A percentile compares a stretch with the other conserved stretches of the same genome.
Evolutionary conservation across 2,329 filamentous ascomycete species (phyloP).

Genomic region (Diplodia seriata): DNA sequence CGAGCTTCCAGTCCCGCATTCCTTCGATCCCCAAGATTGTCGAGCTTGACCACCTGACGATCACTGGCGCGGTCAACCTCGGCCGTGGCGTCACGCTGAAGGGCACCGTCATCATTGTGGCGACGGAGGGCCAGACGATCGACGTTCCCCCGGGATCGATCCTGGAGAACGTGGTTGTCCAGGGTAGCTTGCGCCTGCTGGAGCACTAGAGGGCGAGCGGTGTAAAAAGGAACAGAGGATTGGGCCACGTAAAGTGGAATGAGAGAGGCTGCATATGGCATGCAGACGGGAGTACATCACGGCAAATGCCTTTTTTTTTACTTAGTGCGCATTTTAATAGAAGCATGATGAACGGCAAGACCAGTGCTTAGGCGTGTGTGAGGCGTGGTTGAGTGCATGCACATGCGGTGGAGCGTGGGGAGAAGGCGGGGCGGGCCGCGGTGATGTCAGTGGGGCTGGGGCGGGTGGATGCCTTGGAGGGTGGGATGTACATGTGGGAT

Average conservation of each 20-base stretch:
- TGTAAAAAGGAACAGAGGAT: slow-evolving; percentile 1
- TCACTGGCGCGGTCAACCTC: slow-evolving; percentile 96
- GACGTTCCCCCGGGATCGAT: slow-evolving; percentile 96
- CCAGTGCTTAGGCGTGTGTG: background rate
- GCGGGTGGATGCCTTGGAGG: slow-evolving; percentile 13
- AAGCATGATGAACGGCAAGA: slow-evolving; percentile 20
- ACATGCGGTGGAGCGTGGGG: slow-evolving; percentile 7
- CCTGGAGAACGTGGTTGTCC: slow-evolving; percentile 97
- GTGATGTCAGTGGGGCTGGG: slow-evolving; percentile 28
- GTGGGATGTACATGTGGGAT: slow-evolving; percentile 11
- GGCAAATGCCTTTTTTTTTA: slow-evolving; percentile 6
- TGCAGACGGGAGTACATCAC: slow-evolving; percentile 16
- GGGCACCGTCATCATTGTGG: slow-evolving; percentile 98
- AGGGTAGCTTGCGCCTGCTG: slow-evolving; percentile 84
- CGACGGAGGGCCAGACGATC: slow-evolving; percentile 96
- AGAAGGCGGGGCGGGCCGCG: slow-evolving; percentile 23
- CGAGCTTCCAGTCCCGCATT: slow-evolving; percentile 90
- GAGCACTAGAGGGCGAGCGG: slow-evolving; percentile 59
- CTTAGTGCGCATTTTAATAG: slow-evolving; percentile 29
- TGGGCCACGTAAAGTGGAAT: slow-evolving; percentile 13
- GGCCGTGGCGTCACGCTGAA: slow-evolving; percentile 95
- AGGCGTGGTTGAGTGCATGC: slow-evolving; percentile 1
- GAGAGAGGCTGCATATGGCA: slow-evolving; percentile 28
- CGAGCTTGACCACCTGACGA: slow-evolving; percentile 93
- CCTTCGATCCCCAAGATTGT: slow-evolving; percentile 88